Percentiles rank a stretch among this genome's conserved stretches.
Evolutionary conservation across 2,329 filamentous ascomycete genomes (phyloP).

Genomic region (Penicillium thymicola): DNA sequence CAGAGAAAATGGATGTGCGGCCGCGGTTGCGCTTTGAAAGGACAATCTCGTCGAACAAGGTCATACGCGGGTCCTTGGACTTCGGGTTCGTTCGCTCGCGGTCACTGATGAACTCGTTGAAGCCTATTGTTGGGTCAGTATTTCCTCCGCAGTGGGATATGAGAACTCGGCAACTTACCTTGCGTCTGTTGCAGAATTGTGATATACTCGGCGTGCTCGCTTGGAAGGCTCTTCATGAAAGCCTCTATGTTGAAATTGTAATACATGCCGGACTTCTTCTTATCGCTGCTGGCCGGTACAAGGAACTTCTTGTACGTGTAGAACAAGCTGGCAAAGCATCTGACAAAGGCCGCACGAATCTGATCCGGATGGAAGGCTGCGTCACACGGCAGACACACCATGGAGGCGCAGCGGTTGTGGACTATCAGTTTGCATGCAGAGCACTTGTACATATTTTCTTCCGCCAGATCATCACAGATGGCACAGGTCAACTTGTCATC

Average conservation of each 20-base stretch:
- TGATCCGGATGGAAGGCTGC: constrained; percentile 65
- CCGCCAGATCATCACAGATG: constrained; percentile 55
- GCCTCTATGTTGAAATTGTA: constrained; percentile 66
- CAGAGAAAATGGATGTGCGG: constrained; percentile 55
- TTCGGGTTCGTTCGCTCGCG: constrained; percentile 53
- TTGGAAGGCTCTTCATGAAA: constrained; percentile 62
- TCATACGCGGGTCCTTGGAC: constrained; percentile 55
- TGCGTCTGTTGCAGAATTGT: constrained; percentile 62
- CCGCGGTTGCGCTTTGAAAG: constrained; percentile 62
- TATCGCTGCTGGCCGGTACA: constrained; percentile 56
- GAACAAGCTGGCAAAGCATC: constrained; percentile 66
- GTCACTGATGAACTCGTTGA: constrained; percentile 64
- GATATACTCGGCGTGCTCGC: constrained; percentile 64
- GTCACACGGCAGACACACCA: constrained; percentile 64
- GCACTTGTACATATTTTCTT: constrained; percentile 54
- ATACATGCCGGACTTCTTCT: constrained; percentile 60
- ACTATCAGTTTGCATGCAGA: constrained; percentile 49
- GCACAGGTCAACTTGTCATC: constrained; percentile 46
- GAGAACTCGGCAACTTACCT: constrained; percentile 36
- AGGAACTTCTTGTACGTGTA: constrained; percentile 67
- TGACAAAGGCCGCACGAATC: constrained; percentile 64
- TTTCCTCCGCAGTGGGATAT: not conserved
- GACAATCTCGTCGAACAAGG: constrained; percentile 64
- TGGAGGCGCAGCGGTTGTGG: constrained; percentile 58
- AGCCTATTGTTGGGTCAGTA: constrained; percentile 39